phyloP scores from a whole-genome alignment of 1,284 basidiomycete genomes.

The Ustilago cynodontis region DNA sequence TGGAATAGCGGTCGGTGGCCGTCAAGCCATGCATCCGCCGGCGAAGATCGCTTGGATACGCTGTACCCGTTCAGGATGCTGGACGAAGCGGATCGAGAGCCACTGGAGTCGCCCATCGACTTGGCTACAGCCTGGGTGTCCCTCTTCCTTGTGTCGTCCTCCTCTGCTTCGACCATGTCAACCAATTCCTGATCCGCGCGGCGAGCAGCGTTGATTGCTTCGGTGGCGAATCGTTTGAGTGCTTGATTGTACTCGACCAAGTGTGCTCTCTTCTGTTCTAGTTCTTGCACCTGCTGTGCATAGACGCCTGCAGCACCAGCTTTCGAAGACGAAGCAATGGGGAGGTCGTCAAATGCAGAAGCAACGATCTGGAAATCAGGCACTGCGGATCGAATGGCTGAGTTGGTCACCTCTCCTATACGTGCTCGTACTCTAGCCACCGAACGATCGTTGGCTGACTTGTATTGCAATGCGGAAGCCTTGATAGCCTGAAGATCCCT shows the following conservation, averaged over 20 bases:
- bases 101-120: conserved; percentile 15
- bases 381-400: conserved; percentile 45
- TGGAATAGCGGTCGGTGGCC: conserved; percentile 46
- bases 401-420: conserved; percentile 56
- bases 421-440: conserved; percentile 43
- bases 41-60: conserved; percentile 7
- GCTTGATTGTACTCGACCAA: conserved; percentile 54
- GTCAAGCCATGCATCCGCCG: conserved; percentile 37
- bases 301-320: conserved; percentile 17
- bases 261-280: conserved; percentile 47
- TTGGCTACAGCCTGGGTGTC: conserved; percentile 4
- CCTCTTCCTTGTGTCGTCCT: conserved; percentile 40
- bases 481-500: conserved; percentile 50
- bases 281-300: conserved; percentile 52
- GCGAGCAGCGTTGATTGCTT: conserved; percentile 50
- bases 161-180: conserved; percentile 47
- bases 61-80: conserved; percentile 12
- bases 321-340: conserved; percentile 20
- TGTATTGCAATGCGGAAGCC: conserved; percentile 52
- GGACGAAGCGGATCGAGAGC: conserved; percentile 21
- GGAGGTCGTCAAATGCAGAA: conserved; percentile 38
- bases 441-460: conserved; percentile 43
- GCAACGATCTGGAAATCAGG: conserved; percentile 56
- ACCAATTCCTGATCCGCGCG: conserved; percentile 39
- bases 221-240: conserved; percentile 52